Evolutionary conservation across 345 rosid species (phyloP).

Genomic region (Tarenaya hassleriana): DNA sequence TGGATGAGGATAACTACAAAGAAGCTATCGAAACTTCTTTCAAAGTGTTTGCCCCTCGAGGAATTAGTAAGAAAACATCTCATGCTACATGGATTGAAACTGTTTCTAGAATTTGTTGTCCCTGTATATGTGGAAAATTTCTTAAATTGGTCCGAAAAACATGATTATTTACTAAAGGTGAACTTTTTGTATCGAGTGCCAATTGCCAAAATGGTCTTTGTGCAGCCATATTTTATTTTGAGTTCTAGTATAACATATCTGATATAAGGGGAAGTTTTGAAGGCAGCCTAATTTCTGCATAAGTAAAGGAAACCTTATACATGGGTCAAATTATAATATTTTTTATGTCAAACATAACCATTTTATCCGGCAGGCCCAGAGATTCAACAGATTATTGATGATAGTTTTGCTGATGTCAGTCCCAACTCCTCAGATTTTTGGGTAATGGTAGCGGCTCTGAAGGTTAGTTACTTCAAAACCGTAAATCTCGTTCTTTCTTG

Average conservation of each 20-base stretch:
- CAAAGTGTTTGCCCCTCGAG: constrained; percentile 83
- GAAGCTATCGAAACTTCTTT: constrained; percentile 91
- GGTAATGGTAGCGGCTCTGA: constrained; percentile 96
- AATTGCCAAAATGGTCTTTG: no score
- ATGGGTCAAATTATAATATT: constrained; percentile 9
- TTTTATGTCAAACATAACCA: neutral
- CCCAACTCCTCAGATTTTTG: constrained; percentile 79
- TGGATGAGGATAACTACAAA: constrained; percentile 87
- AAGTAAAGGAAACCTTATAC: neutral
- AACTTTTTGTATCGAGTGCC: no score
- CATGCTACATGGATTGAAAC: constrained; percentile 9
- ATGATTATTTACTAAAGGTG: no score
- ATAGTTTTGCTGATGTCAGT: constrained; percentile 55
- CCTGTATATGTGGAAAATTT: constrained; percentile 11
- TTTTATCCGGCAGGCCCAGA: constrained; percentile 47
- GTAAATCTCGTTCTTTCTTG: constrained; percentile 1
- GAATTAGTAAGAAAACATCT: constrained; percentile 66
- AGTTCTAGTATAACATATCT: no score
- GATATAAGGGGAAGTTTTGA: no score
- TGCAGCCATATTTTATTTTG: no score
- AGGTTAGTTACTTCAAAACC: constrained; percentile 48
- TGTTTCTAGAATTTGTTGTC: constrained; percentile 2
- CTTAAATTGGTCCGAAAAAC: neutral
- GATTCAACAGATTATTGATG: constrained; percentile 51
- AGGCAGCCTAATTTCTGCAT: neutral